Evolutionary conservation across 2,329 filamentous ascomycete genomes (phyloP).

Genomic region (Sporothrix brunneoviolacea): DNA sequence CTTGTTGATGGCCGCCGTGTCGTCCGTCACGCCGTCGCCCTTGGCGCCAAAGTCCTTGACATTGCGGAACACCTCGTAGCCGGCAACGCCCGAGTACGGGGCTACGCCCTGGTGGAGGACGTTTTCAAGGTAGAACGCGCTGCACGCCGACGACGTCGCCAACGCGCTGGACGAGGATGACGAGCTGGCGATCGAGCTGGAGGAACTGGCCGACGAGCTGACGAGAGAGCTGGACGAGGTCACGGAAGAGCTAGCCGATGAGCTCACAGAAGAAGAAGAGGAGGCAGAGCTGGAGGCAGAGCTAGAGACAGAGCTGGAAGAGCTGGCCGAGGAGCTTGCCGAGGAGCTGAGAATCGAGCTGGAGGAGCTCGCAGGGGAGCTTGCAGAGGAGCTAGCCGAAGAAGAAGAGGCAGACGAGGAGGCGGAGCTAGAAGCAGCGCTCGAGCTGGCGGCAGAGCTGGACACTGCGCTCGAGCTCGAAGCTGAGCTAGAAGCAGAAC

Average conservation of each 20-base stretch:
- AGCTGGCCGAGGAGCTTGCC: no score
- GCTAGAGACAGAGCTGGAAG: no score
- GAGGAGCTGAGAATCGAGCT: no score
- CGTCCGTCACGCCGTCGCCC: conserved; percentile 68
- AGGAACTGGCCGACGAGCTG: neutral
- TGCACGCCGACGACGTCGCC: neutral
- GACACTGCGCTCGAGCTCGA: no score
- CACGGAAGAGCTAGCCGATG: neutral
- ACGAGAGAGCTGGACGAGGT: no score
- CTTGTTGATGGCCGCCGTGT: conserved; percentile 62
- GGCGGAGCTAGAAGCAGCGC: no score
- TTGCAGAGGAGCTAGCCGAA: no score
- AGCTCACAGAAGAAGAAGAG: neutral
- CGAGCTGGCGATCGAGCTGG: neutral
- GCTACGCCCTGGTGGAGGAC: conserved; percentile 17
- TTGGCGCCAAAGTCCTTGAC: conserved; percentile 45
- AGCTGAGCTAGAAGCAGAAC: no score
- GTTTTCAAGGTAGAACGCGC: conserved; percentile 10
- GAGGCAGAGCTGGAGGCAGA: no score
- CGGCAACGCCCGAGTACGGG: conserved; percentile 7
- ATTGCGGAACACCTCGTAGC: conserved; percentile 19
- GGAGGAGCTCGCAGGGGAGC: no score
- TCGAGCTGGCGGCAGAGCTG: no score
- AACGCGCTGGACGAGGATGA: neutral
- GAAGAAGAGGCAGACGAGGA: no score